Conservation (phyloP, 371 early-diverging fungal genomes). For the Mucor indicus region DNA sequence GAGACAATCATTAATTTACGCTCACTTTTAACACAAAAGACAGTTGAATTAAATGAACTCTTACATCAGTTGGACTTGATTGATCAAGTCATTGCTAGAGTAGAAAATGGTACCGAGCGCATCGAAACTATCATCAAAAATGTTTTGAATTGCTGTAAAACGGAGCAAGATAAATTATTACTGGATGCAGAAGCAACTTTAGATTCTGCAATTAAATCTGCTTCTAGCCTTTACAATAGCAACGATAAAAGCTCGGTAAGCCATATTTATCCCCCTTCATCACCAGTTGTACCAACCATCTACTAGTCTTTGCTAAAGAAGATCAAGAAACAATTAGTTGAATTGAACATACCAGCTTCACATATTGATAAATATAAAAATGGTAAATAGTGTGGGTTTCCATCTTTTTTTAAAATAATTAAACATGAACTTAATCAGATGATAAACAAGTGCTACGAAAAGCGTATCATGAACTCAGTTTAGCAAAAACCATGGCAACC, state of each 20-base stretch:
- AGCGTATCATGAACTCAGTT: constrained; percentile 22
- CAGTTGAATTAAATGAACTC: constrained; percentile 27
- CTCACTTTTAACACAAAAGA: constrained; percentile 22
- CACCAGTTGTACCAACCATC: not conserved
- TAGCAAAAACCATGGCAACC: constrained; percentile 27
- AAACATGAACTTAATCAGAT: constrained; percentile 1
- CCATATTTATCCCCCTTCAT: not conserved
- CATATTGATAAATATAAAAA: constrained; percentile 1
- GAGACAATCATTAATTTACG: constrained; percentile 26
- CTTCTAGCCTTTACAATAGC: constrained; percentile 9
- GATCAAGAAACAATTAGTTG: not conserved
- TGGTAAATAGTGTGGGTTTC: not conserved
- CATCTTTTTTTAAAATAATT: not conserved
- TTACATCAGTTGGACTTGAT: constrained; percentile 28
- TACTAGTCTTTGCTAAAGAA: not conserved
- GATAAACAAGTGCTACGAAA: constrained; percentile 25
- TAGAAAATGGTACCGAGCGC: constrained; percentile 25
- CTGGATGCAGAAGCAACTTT: constrained; percentile 27
- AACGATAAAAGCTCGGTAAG: constrained; percentile 6
- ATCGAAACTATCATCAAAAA: constrained; percentile 26
- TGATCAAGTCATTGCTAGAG: constrained; percentile 23
- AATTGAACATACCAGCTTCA: not conserved
- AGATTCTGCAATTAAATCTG: constrained; percentile 26
- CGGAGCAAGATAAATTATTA: constrained; percentile 7
- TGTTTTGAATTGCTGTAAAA: constrained; percentile 1